Evolutionary conservation across 2,329 filamentous ascomycete species (phyloP), one percentile per base, ranked within the genome.

Genomic region (Cordyceps javanica): DNA sequence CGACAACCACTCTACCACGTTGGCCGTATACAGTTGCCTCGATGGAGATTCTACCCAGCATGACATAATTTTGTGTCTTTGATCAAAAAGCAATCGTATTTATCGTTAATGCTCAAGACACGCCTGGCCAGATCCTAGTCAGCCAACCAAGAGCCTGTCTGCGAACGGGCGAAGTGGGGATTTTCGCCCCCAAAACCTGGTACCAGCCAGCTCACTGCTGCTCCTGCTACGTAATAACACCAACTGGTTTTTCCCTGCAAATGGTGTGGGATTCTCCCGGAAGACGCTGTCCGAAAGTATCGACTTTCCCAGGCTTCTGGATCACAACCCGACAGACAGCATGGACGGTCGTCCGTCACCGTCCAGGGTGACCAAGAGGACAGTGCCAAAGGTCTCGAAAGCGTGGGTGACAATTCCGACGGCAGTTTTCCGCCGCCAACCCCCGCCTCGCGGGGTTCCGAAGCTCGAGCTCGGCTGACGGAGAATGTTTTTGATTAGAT

Each of bases 401-500:
- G 56, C 56, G 56, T 58, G 49, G 49, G 49, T 53, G 49, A 54
- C 39, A 14, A 30, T 58, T 54, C 56, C 56, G 56, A 54, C 49
- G 48, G 48, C 41, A 34, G 8, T 49, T 58, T 58, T 46, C 41
- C 25, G 26, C 38, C 39, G 48, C 49, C 42, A n/a, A 19, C 39
- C 28, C 21, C 26, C 41, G 26, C 23, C 23, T 25, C 32, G 41
- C 34, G 30, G 48, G 21, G 46, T 14, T 25, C 28, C 45, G 36
- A 50, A 28, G 23, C 30, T 34, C 19, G 45, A 57, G 45, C 45
- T 38, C 45, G 23, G 45, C 54, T 57, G 54, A 57, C 54, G 26
- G n/a, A 38, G 8, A 5, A 6, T 41, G 41, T 42, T 44, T 32
- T 79, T 61, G 78, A 69, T n/a, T 19, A 64, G 62, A 21, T 64